Evolutionary conservation across 129 eudicot genomes (phyloP), one percentile per base, ranked within the genome.

Genomic region (Erigeron canadensis): DNA sequence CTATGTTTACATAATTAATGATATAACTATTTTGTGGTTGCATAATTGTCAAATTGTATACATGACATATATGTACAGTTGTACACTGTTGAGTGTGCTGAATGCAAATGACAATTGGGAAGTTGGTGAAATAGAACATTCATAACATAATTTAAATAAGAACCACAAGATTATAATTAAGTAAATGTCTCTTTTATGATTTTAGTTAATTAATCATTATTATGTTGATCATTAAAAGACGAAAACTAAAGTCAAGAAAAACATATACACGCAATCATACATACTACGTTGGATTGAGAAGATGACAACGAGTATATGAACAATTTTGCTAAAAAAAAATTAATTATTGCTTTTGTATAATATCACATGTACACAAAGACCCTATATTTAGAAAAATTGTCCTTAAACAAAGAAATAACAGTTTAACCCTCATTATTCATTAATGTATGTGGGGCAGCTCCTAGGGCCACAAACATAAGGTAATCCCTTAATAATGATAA

Each of bases 41-140:
- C 41, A 59, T 47, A 67, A 59, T 67, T n/a, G n/a, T n/a, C n/a
- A n/a, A n/a, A n/a, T n/a, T 67, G 69, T 76, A 2, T 43, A 66
- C 8, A 61, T 75, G 69, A 67, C 80, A 75, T 66, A 74, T 42
- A 67, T 55, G 54, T 28, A 28, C 34, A 28, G n/a, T n/a, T n/a
- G n/a, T 13, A 6, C 44, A 63, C 77, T 63, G 51, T 48, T 47
- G 2, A 46, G 5, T 62, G 77, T 13, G 70, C 56, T 18, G 73
- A 55, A 75, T 66, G 7, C 79, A 54, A 47, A 63, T 63, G 71
- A 63, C 59, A 10, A 75, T 18, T 67, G 41, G 4, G 15, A 67
- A 62, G 80, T 76, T 11, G 75, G 74, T 76, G 66, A 67, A 57
- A 67, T 67, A 37, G 56, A 76, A 67, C 69, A 58, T 47, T 39